Base-by-base conservation (phyloP, 2,329 filamentous ascomycete species). In the Tolypocladium ovalisporum region DNA sequence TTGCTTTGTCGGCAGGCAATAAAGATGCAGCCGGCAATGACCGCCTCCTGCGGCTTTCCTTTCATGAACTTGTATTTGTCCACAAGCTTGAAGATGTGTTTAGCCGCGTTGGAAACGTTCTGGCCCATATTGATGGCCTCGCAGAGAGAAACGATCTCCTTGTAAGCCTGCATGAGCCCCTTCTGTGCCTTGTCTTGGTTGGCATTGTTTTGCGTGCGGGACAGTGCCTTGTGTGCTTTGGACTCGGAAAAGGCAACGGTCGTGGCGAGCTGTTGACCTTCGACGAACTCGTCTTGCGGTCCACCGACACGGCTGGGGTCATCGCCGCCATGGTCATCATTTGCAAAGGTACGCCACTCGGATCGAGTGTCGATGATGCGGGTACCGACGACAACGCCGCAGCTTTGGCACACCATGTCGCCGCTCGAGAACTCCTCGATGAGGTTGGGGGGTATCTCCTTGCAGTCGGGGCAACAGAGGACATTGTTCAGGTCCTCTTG, bases 301-400 rank as follows among this genome's bases (percentile, higher is more conserved):
- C 97, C 94, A 77, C 94, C 94, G 63, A 99, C 93, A 90, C 94
- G 94, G 59, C 91, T 97, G 5, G 95, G 94, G 64, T 99, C 94
- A 66, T 97, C 95, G 68, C 89, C 92, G 67, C 90, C 90, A 72
- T 96, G 90, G 70, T 99, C 95, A 68, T 99, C 94, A 70, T 97
- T 97, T 69, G 92, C 91, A 75, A 99, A 99, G 1, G 94, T 99
- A 70, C 94, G 90, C 94, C 94, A 99, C 76, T 99, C 94, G 53
- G 91, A 96, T 61, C 95, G 88, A 60, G 90, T 95, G 70, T 99
- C 95, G 68, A 99, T 92, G 70, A 94, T 91, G 63, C 90, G 88
- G 67, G 93, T 89, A 59, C 89, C 88, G 35, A 99, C 82, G 7
- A 99, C 94, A 37, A 97, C 80, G 40, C 94, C 94, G 67, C 94